Base-by-base conservation (phyloP, 228 moss, liverwort and hornwort genomes). In the Sphagnum fallax region DNA sequence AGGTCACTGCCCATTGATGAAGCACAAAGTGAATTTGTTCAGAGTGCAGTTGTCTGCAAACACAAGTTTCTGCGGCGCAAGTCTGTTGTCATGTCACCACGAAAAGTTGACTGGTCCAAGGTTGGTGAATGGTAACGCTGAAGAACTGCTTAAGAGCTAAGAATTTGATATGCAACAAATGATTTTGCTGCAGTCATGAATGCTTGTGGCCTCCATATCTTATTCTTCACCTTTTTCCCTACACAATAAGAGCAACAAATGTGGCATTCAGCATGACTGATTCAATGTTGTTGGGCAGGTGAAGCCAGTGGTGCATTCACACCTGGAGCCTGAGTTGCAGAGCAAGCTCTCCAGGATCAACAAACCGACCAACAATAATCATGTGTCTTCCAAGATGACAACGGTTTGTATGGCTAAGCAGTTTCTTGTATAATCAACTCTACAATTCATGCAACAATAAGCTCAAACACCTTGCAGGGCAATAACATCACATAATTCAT, bases 81-180 rank as follows among this genome's bases (percentile, higher is more conserved):
- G 63, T 88, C 88, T 52, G 53, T 82, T 51, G 67, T 78, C 48
- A 84, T 88, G 88, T 76, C 82, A 63, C 75, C 88, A 72, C 88
- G 84, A 64, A 88, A 88, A 73, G 80, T 88, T 10, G 88, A 88
- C 67, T 88, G 88, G 88, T 88, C 88, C 47, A 88, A 88, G 78
- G 88, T 88, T 52, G 50, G 78, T 70, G 60, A 55, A 32, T 32
- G 32, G 32, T 32, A 18, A 12, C 52, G 47, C 18, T 16, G 9
- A 51, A 11, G 51, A 6, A 4, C 52, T 5, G 50, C 13, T 6
- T 47, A 2, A 9, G 13, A 0, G 16, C 55, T 51, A 5, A 8
- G 6, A 50, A 52, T 32, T 32, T 32, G 32, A 32, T 32, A 32
- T 32, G 32, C 32, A 32, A 32, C 32, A 32, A 32, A 32, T 32